Conservation (phyloP, 371 early-diverging fungal species). For the Dentiscutata heterogama region DNA sequence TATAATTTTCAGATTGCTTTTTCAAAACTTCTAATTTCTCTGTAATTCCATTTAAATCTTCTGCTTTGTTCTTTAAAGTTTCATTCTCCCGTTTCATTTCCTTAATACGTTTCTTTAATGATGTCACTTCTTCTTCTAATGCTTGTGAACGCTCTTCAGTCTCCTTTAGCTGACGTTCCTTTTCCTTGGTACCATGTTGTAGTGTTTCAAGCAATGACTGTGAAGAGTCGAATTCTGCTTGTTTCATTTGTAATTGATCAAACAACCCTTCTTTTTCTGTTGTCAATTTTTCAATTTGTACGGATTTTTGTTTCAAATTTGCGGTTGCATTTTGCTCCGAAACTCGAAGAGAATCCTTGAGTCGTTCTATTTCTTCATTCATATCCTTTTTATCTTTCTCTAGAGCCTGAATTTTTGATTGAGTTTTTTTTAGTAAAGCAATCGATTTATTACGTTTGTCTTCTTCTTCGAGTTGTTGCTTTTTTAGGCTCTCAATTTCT, state of each 20-base stretch:
- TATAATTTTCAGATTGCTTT: constrained; percentile 51
- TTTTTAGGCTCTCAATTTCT: constrained; percentile 61
- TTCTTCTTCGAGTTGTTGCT: constrained; percentile 59
- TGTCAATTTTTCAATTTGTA: constrained; percentile 42
- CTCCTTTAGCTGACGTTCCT: constrained; percentile 62
- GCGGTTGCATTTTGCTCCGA: constrained; percentile 51
- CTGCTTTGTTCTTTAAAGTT: constrained; percentile 51
- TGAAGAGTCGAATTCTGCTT: constrained; percentile 78
- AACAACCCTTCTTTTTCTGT: constrained; percentile 65
- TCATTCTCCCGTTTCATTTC: constrained; percentile 49
- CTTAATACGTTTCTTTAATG: constrained; percentile 52
- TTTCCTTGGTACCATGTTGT: constrained; percentile 64
- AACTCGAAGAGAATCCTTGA: constrained; percentile 49
- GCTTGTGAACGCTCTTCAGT: constrained; percentile 61
- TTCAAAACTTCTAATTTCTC: constrained; percentile 50
- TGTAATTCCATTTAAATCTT: constrained; percentile 57
- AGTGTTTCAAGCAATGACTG: constrained; percentile 69
- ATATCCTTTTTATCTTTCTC: constrained; percentile 71
- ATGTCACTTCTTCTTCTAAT: constrained; percentile 62
- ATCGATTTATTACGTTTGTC: constrained; percentile 68
- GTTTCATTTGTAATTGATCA: constrained; percentile 72
- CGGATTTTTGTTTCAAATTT: constrained; percentile 51
- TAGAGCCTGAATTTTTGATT: constrained; percentile 64
- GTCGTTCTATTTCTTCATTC: constrained; percentile 58
- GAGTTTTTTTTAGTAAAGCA: constrained; percentile 61